Evolutionary conservation across 2,329 filamentous ascomycete species (phyloP).

Genomic region (Diaporthe ilicicola): DNA sequence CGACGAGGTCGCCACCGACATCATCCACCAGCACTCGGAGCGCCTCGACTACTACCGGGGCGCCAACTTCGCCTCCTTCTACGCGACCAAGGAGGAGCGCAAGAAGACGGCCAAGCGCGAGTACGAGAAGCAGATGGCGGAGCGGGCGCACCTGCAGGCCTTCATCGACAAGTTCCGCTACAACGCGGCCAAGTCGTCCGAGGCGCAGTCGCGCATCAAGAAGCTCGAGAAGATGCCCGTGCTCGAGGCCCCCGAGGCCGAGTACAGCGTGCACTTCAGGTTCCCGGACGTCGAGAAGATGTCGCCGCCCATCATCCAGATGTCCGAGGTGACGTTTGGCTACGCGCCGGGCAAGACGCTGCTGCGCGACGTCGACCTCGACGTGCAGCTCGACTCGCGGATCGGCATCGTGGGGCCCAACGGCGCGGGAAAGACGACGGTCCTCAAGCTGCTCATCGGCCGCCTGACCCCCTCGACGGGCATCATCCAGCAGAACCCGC

Average conservation of each 20-base stretch:
- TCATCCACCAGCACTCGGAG: constrained; percentile 97
- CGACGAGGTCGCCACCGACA: constrained; percentile 99
- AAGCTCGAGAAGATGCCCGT: constrained; percentile 98
- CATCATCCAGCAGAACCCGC: constrained; percentile 86
- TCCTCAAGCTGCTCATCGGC: constrained; percentile 96
- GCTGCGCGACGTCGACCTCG: constrained; percentile 87
- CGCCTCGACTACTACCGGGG: constrained; percentile 98
- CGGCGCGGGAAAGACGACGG: constrained; percentile 97
- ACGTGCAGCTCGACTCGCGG: constrained; percentile 96
- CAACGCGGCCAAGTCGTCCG: constrained; percentile 97
- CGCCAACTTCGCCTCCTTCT: constrained; percentile 97
- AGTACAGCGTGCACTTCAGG: constrained; percentile 96
- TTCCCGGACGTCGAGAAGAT: constrained; percentile 98
- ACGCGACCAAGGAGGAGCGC: constrained; percentile 95
- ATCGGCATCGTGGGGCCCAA: constrained; percentile 99
- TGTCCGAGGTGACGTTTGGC: constrained; percentile 91
- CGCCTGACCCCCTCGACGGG: constrained; percentile 80
- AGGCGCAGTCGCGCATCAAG: constrained; percentile 98
- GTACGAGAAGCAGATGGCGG: constrained; percentile 98
- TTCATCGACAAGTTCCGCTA: constrained; percentile 99
- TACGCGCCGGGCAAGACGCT: constrained; percentile 83
- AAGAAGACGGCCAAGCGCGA: constrained; percentile 96
- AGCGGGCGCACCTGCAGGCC: constrained; percentile 90
- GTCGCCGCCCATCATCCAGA: constrained; percentile 96
- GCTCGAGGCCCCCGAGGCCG: constrained; percentile 86